Evolutionary conservation across 2,329 filamentous ascomycete genomes (phyloP), one percentile per base, ranked within the genome.

Genomic region (Epichloe uncinata): DNA sequence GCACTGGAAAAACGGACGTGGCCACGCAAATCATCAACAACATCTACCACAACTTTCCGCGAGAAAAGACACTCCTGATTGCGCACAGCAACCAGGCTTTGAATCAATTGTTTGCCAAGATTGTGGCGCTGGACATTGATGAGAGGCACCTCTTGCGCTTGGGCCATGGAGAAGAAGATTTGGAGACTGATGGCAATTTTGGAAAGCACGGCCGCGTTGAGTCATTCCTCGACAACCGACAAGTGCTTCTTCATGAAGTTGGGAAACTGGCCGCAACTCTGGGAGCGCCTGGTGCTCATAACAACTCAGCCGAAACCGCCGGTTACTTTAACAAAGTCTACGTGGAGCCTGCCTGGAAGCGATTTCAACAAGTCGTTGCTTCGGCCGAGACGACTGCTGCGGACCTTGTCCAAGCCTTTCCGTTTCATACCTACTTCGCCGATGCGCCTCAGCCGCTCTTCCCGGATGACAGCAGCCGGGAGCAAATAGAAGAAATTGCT

Each of bases 21-120:
- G 90, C 89, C 45, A 96, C 91, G 4, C 93, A 98, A 66, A 94
- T 97, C 63, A 98, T 98, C 69, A 96, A 87, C 71, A 96, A 97
- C 65, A 85, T 98, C 58, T 98, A 98, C 63, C 91, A 97, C 72
- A 95, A 97, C 68, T 98, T 96, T 63, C 90, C 93, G 6, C 75
- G 84, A 55, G 89, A 98, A 66, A 85, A 88, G 58, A 98, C 93
- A 0, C 72, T 98, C 16, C 79, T 98, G 40, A 81, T 98, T 55
- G 93, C 93, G 4, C 93, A 98, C 66, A 97, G 91, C 67, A 98
- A 98, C 62, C 94, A 98, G 66, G 94, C 93, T 2, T 73, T 98
- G 9, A 98, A 98, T 61, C 93, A 98, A 64, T 75, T 98, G 1
- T 98, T 98, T 69, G 87, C 94, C 59, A 98, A 98, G 70, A 98